A percentile compares a stretch with the other conserved stretches of the same genome.
phyloP scores from a whole-genome alignment of 371 early-diverging fungal species.

The Syncephalastrum sp. region DNA sequence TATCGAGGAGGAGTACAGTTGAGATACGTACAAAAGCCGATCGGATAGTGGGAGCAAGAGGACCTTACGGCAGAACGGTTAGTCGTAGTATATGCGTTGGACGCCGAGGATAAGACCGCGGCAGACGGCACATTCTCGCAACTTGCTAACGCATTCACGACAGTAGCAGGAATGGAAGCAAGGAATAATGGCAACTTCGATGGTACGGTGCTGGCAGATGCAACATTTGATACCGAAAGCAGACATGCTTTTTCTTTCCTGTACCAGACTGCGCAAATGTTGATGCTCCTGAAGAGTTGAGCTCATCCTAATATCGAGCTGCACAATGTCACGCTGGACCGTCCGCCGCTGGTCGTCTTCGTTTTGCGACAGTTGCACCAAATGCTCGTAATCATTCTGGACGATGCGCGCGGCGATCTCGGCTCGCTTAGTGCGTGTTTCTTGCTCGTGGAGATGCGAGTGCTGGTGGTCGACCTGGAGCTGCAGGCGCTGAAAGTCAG shows the following conservation, averaged over 20 bases:
- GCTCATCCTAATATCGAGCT: neutral
- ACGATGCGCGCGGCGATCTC: too few species aligned
- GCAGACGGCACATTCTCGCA: conserved; percentile 41
- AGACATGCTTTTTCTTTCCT: neutral
- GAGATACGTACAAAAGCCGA: too few species aligned
- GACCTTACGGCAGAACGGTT: neutral
- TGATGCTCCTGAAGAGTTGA: too few species aligned
- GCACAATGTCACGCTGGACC: neutral
- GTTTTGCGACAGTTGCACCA: neutral
- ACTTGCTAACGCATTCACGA: conserved; percentile 21
- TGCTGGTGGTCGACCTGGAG: too few species aligned
- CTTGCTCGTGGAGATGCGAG: too few species aligned
- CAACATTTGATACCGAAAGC: conserved; percentile 24
- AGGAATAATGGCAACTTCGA: conserved; percentile 32
- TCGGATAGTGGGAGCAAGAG: too few species aligned
- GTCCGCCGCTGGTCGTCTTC: neutral
- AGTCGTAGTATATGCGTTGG: conserved; percentile 28
- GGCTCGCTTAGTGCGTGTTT: too few species aligned
- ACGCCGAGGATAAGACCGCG: conserved; percentile 16
- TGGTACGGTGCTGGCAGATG: conserved; percentile 26
- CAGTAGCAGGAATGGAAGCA: conserved; percentile 48
- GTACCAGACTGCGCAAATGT: too few species aligned
- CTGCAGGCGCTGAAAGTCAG: too few species aligned
- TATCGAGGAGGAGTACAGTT: too few species aligned
- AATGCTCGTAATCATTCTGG: too few species aligned